Evolutionary conservation across 2,329 filamentous ascomycete genomes (phyloP).

Genomic region (Cladosporium sphaerospermum): DNA sequence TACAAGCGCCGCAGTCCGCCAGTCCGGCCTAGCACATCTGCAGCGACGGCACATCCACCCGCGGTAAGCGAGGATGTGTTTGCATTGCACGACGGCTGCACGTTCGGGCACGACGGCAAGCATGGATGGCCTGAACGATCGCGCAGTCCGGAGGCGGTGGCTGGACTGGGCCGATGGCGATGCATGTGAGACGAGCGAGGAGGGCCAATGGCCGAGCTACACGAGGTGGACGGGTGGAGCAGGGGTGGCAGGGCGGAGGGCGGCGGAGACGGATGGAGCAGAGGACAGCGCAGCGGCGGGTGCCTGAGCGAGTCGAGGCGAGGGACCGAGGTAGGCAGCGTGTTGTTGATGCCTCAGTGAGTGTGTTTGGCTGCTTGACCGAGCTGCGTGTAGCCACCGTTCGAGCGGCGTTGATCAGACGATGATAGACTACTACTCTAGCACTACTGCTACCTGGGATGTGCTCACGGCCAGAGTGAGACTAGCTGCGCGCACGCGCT

Average conservation of each 20-base stretch:
- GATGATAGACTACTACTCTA: too few relatives aligned
- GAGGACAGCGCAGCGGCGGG: neutral
- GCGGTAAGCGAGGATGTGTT: too few relatives aligned
- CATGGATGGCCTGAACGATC: neutral
- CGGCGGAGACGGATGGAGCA: neutral
- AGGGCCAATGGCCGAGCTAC: slow-evolving; percentile 7
- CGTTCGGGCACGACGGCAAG: neutral
- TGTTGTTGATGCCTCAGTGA: neutral
- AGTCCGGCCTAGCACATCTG: too few relatives aligned
- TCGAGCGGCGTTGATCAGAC: too few relatives aligned
- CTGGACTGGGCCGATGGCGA: slow-evolving; percentile 9
- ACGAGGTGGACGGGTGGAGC: slow-evolving; percentile 1
- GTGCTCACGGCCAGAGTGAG: too few relatives aligned
- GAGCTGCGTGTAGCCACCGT: too few relatives aligned
- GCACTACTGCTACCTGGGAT: too few relatives aligned
- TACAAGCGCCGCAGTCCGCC: too few relatives aligned
- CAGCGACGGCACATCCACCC: too few relatives aligned
- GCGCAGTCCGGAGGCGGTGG: slow-evolving; percentile 3
- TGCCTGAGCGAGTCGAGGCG: neutral
- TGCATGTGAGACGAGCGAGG: slow-evolving; percentile 7
- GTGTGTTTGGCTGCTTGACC: neutral
- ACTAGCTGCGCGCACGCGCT: too few relatives aligned
- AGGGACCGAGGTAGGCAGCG: neutral
- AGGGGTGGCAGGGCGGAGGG: neutral
- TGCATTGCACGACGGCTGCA: too few relatives aligned